Percentiles rank a stretch among this genome's conserved stretches.
Conservation (phyloP, 2,329 filamentous ascomycete species). For the Stemphylium beticola region DNA sequence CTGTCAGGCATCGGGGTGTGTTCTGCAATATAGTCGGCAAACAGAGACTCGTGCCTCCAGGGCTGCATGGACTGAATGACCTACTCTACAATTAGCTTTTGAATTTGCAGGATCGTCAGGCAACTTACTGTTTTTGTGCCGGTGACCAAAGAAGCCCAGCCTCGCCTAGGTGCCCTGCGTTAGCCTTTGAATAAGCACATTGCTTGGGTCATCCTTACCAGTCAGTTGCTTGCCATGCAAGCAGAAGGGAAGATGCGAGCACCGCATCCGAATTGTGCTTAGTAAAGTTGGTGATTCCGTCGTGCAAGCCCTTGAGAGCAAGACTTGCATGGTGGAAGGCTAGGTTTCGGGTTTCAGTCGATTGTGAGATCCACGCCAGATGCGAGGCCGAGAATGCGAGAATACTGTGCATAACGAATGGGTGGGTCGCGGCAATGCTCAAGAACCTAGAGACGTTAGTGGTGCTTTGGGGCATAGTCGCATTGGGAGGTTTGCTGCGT, state of each 20-base stretch:
- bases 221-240: constrained; percentile 96
- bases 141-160: constrained; percentile 91
- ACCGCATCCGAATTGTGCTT: constrained; percentile 88
- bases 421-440: constrained; percentile 77
- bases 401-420: constrained; percentile 93
- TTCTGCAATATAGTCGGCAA: constrained; percentile 80
- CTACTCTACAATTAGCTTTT: constrained; percentile 52
- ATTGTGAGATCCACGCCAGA: constrained; percentile 86
- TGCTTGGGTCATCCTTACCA: constrained; percentile 68
- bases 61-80: constrained; percentile 89
- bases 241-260: constrained; percentile 85
- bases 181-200: constrained; percentile 4
- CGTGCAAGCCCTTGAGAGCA: constrained; percentile 85
- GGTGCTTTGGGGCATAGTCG: constrained; percentile 15
- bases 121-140: constrained; percentile 81
- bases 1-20: constrained; percentile 58
- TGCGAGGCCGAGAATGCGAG: constrained; percentile 95
- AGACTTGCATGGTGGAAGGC: constrained; percentile 87
- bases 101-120: neutral
- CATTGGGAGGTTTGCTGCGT: constrained; percentile 52
- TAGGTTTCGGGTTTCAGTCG: constrained; percentile 82
- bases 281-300: constrained; percentile 84
- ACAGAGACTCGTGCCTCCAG: constrained; percentile 89
- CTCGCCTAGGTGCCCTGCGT: constrained; percentile 65
- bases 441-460: constrained; percentile 68